These are phyloP conservation scores for Monosporascus sp. DNA, from an alignment of 2,329 filamentous ascomycete genomes.

Conservation along the genomic window DNA sequence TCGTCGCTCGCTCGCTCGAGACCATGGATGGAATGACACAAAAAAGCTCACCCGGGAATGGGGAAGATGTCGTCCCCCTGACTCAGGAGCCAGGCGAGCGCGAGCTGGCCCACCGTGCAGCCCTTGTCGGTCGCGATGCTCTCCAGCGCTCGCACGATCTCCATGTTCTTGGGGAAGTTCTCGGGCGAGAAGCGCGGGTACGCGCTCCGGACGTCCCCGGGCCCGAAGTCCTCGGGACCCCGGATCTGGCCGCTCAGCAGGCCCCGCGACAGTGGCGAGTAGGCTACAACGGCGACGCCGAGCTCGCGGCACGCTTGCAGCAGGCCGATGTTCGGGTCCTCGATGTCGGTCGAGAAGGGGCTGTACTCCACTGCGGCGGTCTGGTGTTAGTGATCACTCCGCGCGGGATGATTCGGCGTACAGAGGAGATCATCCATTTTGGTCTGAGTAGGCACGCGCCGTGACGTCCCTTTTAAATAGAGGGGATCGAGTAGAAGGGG, in stretches of 20 bases:
- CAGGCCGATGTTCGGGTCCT: constrained; percentile 25
- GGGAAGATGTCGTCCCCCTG: constrained; percentile 14
- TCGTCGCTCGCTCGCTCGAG: background rate
- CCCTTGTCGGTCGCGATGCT: constrained; percentile 37
- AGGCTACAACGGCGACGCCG: constrained; percentile 27
- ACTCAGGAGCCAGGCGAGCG: constrained; percentile 40
- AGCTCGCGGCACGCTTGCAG: constrained; percentile 36
- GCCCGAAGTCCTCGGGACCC: constrained; percentile 35
- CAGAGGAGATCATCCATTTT: no score
- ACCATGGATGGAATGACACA: background rate
- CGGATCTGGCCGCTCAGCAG: constrained; percentile 42
- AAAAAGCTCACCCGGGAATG: constrained; percentile 12
- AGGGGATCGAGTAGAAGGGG: background rate
- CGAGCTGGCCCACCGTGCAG: constrained; percentile 39
- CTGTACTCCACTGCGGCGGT: constrained; percentile 40
- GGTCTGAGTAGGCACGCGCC: no score
- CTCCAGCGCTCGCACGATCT: constrained; percentile 37
- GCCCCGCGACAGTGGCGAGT: constrained; percentile 34
- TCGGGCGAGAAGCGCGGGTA: constrained; percentile 30
- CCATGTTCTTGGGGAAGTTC: constrained; percentile 42
- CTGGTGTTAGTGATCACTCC: background rate
- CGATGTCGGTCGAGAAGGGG: constrained; percentile 42
- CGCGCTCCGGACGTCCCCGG: constrained; percentile 31
- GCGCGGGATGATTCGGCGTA: no score
- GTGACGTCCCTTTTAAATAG: no score